phyloP scores from a whole-genome alignment of 2,329 filamentous ascomycete genomes.

The Emmonsiellopsis sp. region DNA sequence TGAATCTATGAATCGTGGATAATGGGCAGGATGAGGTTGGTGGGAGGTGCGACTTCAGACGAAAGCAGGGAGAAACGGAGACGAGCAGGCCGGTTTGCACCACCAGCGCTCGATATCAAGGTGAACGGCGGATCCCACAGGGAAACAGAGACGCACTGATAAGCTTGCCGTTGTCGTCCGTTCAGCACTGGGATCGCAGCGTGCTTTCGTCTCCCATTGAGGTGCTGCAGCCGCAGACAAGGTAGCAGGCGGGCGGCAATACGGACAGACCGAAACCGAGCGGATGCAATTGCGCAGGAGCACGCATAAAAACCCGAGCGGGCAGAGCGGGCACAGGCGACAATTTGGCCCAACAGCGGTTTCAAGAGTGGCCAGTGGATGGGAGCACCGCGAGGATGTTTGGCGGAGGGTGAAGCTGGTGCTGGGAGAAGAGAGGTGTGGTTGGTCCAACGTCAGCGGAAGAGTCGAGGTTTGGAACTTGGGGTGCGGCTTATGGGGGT shows the following conservation, averaged over 20 bases:
- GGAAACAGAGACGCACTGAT: not conserved
- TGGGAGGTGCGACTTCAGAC: not conserved
- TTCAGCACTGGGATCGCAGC: not conserved
- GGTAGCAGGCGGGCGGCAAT: not conserved
- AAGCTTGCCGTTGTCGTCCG: not conserved
- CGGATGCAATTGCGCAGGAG: constrained; percentile 2
- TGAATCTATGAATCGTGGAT: too few relatives aligned
- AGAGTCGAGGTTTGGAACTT: not conserved
- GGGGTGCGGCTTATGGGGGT: not conserved
- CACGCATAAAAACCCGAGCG: not conserved
- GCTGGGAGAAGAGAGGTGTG: not conserved
- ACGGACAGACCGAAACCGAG: not conserved
- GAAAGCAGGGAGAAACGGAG: not conserved
- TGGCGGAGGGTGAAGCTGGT: not conserved
- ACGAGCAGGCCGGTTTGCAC: not conserved
- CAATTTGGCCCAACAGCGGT: not conserved
- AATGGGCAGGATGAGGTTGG: too few relatives aligned
- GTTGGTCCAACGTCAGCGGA: constrained; percentile 4
- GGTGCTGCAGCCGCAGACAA: not conserved
- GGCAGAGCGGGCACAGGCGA: not conserved
- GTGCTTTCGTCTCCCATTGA: not conserved
- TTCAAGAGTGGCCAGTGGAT: not conserved
- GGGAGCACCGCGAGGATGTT: not conserved
- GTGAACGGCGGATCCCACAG: not conserved
- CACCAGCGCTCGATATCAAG: not conserved